These are phyloP conservation scores for Jatropha podagrica DNA, from an alignment of 441 rosid species.

Conservation along the genomic window DNA sequence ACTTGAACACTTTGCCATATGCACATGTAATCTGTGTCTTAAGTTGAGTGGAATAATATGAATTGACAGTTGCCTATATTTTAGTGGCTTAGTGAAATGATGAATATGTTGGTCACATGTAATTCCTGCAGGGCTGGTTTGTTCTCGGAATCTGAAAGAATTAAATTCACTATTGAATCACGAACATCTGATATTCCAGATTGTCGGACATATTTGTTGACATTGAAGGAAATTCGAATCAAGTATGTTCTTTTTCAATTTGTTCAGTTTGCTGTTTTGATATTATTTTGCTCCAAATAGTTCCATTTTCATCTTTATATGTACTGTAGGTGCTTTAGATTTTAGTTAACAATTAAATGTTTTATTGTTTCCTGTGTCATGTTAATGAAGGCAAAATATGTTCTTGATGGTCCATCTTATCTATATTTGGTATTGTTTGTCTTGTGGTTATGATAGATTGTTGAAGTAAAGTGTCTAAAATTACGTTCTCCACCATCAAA, in stretches of 20 bases:
- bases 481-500: neutral
- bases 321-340: neutral
- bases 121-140: constrained; percentile 68
- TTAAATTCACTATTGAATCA: constrained; percentile 57
- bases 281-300: neutral
- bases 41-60: neutral
- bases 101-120: neutral
- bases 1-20: neutral
- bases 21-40: neutral
- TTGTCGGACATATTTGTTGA: constrained; percentile 81
- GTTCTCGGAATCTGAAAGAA: constrained; percentile 82
- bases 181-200: constrained; percentile 74
- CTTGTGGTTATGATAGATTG: neutral
- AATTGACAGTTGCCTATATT: neutral
- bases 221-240: constrained; percentile 71
- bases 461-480: neutral
- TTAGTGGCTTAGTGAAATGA: neutral
- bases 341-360: neutral
- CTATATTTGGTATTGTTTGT: neutral
- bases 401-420: neutral
- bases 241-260: constrained; percentile 41
- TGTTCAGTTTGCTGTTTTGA: neutral
- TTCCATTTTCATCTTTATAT: neutral
- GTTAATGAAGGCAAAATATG: neutral
- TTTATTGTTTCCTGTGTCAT: neutral